Evolutionary conservation across 228 moss, liverwort and hornwort species (phyloP), one percentile per base, ranked within the genome.

Genomic region (Sphagnum fallax): DNA sequence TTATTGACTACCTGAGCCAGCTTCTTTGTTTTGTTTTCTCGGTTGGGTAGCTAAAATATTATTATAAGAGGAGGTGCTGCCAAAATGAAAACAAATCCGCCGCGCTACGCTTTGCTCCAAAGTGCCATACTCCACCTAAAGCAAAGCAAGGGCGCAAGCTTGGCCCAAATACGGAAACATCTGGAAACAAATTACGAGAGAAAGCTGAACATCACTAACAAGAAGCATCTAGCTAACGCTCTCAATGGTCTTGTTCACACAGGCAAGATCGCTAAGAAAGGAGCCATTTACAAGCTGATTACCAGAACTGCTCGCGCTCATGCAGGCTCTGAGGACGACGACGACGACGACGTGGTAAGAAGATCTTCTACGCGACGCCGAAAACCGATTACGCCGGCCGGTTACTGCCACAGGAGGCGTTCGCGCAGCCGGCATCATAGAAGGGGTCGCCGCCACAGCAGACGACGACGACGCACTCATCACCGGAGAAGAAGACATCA

Each of bases 131-230:
- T 66, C 6, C 66, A 66, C 10, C 51, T 66, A 7, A 66, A 66
- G 66, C 8, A 66, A 9, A 15, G 51, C 4, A 66, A 66, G 15
- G 66, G 66, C 6, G 66, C 66, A 8, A 66, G 66, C 51, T 66
- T 66, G 8, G 12, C 51, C 5, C 66, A 66, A 4, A 16, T 66
- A 8, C 66, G 66, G 13, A 66, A 66, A 13, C 66, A 66, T n/a
- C 66, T 52, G 15, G 66, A 66, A 52, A 8, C 52, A 10, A 66
- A 49, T 13, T 66, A 52, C 66, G 51, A 7, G 2, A 49, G 13
- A 47, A 66, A 66, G 47, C 14, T 66, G 11, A 49, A 66, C 16
- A 18, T 16, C 5, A 66, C 50, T 16, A 66, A 66, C 7, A 66
- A n/a, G 15, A 66, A 52, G 51, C 6, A 51, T 51, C n/a, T 52